Evolutionary conservation across 192 early-diverging fungal species (phyloP).

Genomic region (Spinellus fusiger): DNA sequence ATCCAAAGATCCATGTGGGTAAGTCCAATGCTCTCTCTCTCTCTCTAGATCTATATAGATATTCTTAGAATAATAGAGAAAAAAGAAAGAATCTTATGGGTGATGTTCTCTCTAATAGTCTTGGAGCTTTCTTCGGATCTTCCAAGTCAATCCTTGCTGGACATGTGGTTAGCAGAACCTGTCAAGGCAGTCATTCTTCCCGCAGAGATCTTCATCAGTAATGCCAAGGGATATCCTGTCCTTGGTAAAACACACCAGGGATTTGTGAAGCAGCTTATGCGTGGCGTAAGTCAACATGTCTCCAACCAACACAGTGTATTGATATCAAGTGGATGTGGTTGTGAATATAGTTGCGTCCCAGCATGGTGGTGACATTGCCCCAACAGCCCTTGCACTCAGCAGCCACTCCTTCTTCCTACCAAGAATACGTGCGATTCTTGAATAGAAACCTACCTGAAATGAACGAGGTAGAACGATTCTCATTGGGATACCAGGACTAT

Average conservation of each 20-base stretch:
- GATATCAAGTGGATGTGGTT: constrained; percentile 20
- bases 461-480: constrained; percentile 65
- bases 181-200: constrained; percentile 72
- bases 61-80: too few species aligned
- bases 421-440: constrained; percentile 78
- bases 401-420: constrained; percentile 53
- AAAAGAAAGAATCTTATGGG: too few species aligned
- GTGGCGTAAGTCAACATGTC: too few species aligned
- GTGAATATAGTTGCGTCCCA: constrained; percentile 14
- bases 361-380: constrained; percentile 19
- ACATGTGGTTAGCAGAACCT: constrained; percentile 87
- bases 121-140: too few species aligned
- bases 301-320: too few species aligned
- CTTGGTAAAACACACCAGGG: constrained; percentile 72
- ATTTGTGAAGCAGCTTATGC: constrained; percentile 52
- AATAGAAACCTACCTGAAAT: constrained; percentile 52
- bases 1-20: constrained; percentile 57
- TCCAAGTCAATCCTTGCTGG: constrained; percentile 39
- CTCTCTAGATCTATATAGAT: neutral
- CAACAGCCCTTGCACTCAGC: constrained; percentile 13
- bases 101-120: too few species aligned
- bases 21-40: neutral
- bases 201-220: constrained; percentile 64
- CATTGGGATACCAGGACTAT: constrained; percentile 86
- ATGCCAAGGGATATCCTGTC: constrained; percentile 85